A percentile compares a stretch with the other conserved stretches of the same genome.
Conservation (phyloP, 352 stramenopile genomes). For the Globisporangium irregulare region DNA sequence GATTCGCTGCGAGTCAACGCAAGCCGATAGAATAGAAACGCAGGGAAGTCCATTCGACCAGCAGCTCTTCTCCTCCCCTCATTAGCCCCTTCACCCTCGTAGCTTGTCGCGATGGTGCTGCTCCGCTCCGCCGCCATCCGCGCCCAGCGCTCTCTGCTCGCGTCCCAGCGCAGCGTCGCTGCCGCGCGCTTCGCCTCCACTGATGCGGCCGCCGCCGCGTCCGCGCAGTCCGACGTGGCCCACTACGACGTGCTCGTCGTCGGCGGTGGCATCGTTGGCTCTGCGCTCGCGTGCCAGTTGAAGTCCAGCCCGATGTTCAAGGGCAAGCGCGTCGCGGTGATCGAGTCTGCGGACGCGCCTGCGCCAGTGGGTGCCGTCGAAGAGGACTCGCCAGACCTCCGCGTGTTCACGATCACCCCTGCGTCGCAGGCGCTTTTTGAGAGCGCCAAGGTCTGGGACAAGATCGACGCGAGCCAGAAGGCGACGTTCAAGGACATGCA, state of each 20-base stretch:
- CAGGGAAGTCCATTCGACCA: constrained; percentile 9
- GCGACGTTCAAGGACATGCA: constrained; percentile 88
- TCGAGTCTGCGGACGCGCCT: constrained; percentile 53
- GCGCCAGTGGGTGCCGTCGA: constrained; percentile 36
- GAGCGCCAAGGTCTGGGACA: constrained; percentile 69
- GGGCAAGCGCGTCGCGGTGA: constrained; percentile 74
- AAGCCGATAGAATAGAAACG: constrained; percentile 4
- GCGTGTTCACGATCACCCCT: constrained; percentile 90
- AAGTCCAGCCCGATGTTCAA: constrained; percentile 76
- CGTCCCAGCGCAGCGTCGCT: constrained; percentile 15
- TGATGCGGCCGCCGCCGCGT: constrained; percentile 21
- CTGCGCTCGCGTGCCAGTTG: constrained; percentile 75
- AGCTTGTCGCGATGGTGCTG: constrained; percentile 14
- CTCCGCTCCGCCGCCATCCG: constrained; percentile 12
- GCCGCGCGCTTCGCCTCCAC: constrained; percentile 23
- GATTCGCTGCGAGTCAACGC: constrained; percentile 9
- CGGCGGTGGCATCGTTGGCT: constrained; percentile 81
- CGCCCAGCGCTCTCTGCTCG: constrained; percentile 13
- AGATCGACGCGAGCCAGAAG: constrained; percentile 52
- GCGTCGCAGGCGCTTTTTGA: constrained; percentile 80
- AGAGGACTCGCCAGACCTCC: constrained; percentile 75
- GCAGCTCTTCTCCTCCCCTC: constrained; percentile 1
- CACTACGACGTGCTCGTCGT: constrained; percentile 84
- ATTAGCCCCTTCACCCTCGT: not conserved
- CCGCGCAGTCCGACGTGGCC: constrained; percentile 27